Evolutionary conservation across 2,329 filamentous ascomycete genomes (phyloP).

Genomic region (Cladosporium sp.): DNA sequence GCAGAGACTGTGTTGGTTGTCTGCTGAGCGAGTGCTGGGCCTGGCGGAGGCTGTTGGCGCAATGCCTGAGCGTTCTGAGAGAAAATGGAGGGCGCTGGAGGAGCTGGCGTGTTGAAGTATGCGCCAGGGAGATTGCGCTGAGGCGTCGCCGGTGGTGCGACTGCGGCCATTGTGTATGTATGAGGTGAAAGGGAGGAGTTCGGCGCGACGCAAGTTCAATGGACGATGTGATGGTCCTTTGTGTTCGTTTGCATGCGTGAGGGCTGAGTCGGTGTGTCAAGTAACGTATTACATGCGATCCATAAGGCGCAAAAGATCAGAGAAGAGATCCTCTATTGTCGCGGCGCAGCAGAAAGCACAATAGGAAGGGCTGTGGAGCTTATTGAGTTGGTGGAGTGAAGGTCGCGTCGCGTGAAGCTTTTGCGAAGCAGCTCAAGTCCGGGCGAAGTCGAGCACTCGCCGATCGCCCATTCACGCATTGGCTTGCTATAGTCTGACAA

Average conservation of each 20-base stretch:
- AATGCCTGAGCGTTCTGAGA: conserved; percentile 27
- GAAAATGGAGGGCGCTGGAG: conserved; percentile 34
- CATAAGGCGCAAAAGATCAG: not conserved
- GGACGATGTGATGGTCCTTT: conserved; percentile 4
- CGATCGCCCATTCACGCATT: not conserved
- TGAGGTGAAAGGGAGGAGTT: not conserved
- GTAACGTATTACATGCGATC: not conserved
- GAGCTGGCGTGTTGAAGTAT: conserved; percentile 69
- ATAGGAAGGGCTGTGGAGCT: not conserved
- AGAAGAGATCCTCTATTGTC: conserved; percentile 1
- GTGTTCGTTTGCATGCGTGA: not conserved
- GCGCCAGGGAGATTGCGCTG: conserved; percentile 70
- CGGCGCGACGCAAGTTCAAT: conserved; percentile 1
- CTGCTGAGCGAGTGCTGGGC: conserved; percentile 14
- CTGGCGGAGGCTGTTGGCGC: conserved; percentile 22
- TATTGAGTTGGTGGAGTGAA: conserved; percentile 5
- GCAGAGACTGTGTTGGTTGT: conserved; percentile 49
- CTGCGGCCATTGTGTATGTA: conserved; percentile 22
- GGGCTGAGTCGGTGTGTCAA: not conserved
- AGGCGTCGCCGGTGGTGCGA: conserved; percentile 49
- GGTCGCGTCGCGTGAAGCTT: not conserved
- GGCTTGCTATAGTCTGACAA: not conserved
- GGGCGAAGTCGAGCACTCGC: no score
- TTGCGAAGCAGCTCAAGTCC: not conserved
- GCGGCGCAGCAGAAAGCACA: not conserved